phyloP scores from a whole-genome alignment of 257 asterid genomes.

The Plantago ovata region DNA sequence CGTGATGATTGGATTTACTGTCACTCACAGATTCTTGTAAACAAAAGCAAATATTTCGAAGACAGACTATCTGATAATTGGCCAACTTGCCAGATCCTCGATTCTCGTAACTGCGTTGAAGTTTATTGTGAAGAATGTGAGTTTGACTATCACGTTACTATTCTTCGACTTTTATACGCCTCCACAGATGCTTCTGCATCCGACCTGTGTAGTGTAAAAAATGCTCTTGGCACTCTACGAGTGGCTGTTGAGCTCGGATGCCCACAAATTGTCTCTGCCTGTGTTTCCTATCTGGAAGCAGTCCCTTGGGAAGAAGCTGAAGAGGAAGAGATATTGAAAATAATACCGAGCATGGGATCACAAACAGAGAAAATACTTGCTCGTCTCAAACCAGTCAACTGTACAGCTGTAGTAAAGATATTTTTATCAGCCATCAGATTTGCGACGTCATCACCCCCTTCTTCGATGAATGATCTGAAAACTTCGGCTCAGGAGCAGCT shows the following conservation, averaged over 20 bases:
- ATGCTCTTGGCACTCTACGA: slow-evolving; percentile 63
- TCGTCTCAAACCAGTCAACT: slow-evolving; percentile 74
- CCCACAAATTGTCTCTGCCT: slow-evolving; percentile 59
- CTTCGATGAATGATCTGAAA: slow-evolving; percentile 55
- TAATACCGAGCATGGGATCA: slow-evolving; percentile 68
- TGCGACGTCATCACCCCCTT: slow-evolving; percentile 65
- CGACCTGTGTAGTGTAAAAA: slow-evolving; percentile 55
- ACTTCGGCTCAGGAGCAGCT: slow-evolving; percentile 84
- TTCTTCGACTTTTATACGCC: slow-evolving; percentile 61
- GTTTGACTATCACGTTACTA: slow-evolving; percentile 55
- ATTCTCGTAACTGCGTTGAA: slow-evolving; percentile 84
- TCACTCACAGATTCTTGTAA: slow-evolving; percentile 52
- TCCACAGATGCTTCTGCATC: slow-evolving; percentile 30
- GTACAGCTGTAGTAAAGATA: slow-evolving; percentile 38
- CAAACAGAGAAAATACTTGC: slow-evolving; percentile 60
- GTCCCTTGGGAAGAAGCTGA: slow-evolving; percentile 96
- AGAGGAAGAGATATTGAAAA: slow-evolving; percentile 81
- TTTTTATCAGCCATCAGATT: slow-evolving; percentile 63
- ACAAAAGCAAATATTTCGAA: slow-evolving; percentile 67
- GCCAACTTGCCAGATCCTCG: slow-evolving; percentile 89
- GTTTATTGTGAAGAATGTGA: slow-evolving; percentile 69
- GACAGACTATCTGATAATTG: slow-evolving; percentile 73
- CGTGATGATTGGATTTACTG: slow-evolving; percentile 89
- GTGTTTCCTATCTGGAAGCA: slow-evolving; percentile 81
- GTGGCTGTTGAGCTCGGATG: slow-evolving; percentile 69